Evolutionary conservation across 106 monocot genomes (phyloP).

Genomic region (Apostasia shenzhenica): DNA sequence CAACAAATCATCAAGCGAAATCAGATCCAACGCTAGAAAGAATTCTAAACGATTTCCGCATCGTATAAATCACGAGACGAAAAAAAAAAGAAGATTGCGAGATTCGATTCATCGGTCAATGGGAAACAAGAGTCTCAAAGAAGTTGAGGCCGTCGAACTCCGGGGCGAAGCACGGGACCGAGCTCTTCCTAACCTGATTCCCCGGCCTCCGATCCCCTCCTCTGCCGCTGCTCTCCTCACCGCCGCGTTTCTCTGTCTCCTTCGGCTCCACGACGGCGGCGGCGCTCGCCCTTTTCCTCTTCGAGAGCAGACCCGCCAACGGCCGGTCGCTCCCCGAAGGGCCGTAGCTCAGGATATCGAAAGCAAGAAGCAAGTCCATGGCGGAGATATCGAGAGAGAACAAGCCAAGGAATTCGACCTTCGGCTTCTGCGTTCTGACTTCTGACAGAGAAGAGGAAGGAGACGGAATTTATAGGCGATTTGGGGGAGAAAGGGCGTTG

Average conservation of each 20-base stretch:
- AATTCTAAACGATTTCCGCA: no score
- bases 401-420: no score
- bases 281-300: not conserved
- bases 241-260: not conserved
- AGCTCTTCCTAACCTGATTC: not conserved
- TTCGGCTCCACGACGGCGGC: not conserved
- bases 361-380: not conserved
- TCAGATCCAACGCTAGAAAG: no score
- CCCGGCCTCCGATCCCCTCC: not conserved
- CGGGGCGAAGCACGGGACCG: conserved; percentile 1
- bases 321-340: not conserved
- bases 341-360: not conserved
- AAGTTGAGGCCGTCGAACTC: conserved; percentile 1
- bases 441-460: no score
- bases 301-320: not conserved
- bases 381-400: not conserved
- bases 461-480: no score
- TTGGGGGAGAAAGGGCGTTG: no score
- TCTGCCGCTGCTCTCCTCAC: not conserved
- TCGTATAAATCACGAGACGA: no score
- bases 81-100: not conserved
- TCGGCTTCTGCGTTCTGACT: no score
- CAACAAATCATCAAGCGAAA: no score
- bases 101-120: not conserved
- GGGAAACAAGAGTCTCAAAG: not conserved